phyloP scores from a whole-genome alignment of 192 early-diverging fungal genomes.

The Linnemannia elongata region DNA sequence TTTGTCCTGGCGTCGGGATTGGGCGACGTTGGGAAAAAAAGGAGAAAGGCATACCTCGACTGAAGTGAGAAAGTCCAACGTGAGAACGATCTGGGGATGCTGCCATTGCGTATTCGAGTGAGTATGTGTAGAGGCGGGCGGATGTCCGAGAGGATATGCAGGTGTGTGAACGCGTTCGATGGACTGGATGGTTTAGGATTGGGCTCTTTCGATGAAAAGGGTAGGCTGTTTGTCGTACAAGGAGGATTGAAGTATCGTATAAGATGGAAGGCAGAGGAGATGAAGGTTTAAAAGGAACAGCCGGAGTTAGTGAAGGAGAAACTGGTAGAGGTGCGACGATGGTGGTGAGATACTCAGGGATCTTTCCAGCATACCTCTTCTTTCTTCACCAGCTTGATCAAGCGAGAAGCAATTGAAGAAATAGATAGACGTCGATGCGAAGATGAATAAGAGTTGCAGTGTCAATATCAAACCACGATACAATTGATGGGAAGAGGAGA shows the following conservation, averaged over 20 bases:
- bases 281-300: not conserved
- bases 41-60: constrained; percentile 1
- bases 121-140: not conserved
- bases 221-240: not conserved
- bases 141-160: not conserved
- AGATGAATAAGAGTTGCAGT: not conserved
- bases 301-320: not conserved
- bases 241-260: not conserved
- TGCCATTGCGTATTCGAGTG: not conserved
- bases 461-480: not conserved
- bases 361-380: not conserved
- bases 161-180: not conserved
- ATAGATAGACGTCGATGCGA: not conserved
- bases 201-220: not conserved
- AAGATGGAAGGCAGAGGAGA: not conserved
- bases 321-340: not conserved
- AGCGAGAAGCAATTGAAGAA: not conserved
- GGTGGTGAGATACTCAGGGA: too few relatives aligned
- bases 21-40: not conserved
- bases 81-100: constrained; percentile 5
- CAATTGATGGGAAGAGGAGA: not conserved
- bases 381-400: not conserved
- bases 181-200: not conserved
- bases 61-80: not conserved
- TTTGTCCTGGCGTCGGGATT: not conserved